These are phyloP conservation scores for Aurantiochytrium sp. DNA, from an alignment of 108 stramenopile genomes.

Conservation along the genomic window DNA sequence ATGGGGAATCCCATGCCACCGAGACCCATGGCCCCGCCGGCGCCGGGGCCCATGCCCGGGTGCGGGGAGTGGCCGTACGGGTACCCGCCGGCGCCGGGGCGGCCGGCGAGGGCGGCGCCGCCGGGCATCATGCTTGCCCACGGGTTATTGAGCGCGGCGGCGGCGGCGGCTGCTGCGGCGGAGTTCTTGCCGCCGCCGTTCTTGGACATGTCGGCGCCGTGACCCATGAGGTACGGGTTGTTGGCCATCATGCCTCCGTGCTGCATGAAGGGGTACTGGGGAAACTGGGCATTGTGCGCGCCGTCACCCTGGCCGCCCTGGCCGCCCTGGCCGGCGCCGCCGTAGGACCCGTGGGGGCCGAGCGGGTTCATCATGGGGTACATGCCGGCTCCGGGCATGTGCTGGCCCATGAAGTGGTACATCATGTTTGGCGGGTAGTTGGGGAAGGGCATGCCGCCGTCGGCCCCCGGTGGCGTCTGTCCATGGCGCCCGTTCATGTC, in stretches of 20 bases:
- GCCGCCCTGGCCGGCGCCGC: not conserved
- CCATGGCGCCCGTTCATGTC: no score
- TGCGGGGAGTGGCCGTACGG: not conserved
- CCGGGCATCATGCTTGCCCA: not conserved
- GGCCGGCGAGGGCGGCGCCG: not conserved
- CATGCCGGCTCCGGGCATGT: not conserved
- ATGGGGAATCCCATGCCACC: not conserved
- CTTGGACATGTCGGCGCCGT: not conserved
- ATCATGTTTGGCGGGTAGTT: not conserved
- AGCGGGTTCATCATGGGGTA: not conserved
- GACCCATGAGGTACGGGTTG: not conserved
- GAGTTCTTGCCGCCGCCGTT: not conserved
- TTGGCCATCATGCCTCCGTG: slow-evolving; percentile 10
- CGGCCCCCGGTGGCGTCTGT: no score
- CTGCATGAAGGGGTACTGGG: not conserved
- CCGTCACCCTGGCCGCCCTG: not conserved
- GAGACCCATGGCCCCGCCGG: not conserved
- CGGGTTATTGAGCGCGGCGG: not conserved
- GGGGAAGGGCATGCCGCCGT: not conserved
- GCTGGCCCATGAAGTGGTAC: slow-evolving; percentile 2
- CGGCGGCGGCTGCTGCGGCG: not conserved
- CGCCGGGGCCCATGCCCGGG: not conserved
- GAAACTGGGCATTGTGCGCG: not conserved
- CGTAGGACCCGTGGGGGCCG: not conserved
- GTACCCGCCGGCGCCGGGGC: not conserved